phyloP scores from a whole-genome alignment of 176 grass and related monocot genomes.

The Poa annua region DNA sequence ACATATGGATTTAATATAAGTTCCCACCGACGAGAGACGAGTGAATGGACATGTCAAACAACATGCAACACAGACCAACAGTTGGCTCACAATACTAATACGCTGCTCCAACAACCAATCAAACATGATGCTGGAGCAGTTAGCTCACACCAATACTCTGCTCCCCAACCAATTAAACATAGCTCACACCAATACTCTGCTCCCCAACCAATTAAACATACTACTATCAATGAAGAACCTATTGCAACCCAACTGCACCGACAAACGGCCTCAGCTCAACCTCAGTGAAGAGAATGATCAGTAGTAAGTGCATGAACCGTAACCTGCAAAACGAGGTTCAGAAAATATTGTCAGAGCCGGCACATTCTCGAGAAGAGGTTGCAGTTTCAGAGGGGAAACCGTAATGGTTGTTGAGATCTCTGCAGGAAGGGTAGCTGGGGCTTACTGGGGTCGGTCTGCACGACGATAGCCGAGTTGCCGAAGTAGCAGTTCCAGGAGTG shows the following conservation, averaged over 20 bases:
- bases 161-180: background rate
- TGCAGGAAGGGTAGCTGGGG: too few relatives aligned
- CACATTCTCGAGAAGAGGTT: background rate
- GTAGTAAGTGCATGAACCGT: slow-evolving; percentile 59
- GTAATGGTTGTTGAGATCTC: background rate
- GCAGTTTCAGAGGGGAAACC: too few relatives aligned
- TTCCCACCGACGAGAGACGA: background rate
- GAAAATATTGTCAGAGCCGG: background rate
- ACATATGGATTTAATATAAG: background rate
- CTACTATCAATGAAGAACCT: background rate
- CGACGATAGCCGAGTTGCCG: slow-evolving; percentile 62
- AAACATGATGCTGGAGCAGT: background rate
- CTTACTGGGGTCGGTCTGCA: slow-evolving; percentile 75
- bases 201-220: background rate
- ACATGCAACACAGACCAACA: background rate
- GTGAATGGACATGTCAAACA: background rate
- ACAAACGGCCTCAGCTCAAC: background rate
- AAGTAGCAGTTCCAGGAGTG: slow-evolving; percentile 85
- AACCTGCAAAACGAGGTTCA: slow-evolving; percentile 49
- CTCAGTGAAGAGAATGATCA: slow-evolving; percentile 20
- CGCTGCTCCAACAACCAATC: background rate
- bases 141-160: slow-evolving; percentile 3
- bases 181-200: background rate
- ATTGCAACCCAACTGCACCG: background rate
- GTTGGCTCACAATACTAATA: background rate